Evolutionary conservation across 176 grass and related monocot genomes (phyloP), one percentile per base, ranked within the genome.

Genomic region (Thalia dealbata): DNA sequence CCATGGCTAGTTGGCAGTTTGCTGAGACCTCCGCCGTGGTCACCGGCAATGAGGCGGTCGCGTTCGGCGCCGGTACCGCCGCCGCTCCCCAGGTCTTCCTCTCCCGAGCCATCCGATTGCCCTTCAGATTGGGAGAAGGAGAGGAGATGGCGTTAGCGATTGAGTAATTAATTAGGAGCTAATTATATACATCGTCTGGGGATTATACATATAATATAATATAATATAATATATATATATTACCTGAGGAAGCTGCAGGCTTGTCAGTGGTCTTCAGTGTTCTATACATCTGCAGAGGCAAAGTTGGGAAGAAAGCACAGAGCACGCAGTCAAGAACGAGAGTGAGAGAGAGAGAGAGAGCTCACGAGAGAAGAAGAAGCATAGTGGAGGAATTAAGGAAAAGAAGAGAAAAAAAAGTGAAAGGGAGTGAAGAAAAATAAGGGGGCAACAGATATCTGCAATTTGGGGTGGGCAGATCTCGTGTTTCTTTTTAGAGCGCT

Each of bases 181-280:
- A 38, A 38, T 38, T 4, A 38, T 4, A 38, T 4, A 38, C n/a
- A n/a, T n/a, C n/a, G 32, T 38, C 3, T 4, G 32, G 32, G 32
- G 32, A 38, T 38, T 38, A n/a, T n/a, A n/a, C n/a, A n/a, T n/a
- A n/a, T n/a, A n/a, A n/a, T n/a, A n/a, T n/a, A n/a, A n/a, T n/a
- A n/a, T n/a, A n/a, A n/a, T n/a, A n/a, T n/a, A n/a, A n/a, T n/a
- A n/a, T n/a, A n/a, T n/a, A n/a, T n/a, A n/a, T n/a, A 81, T 86
- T 90, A 93, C 87, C 87, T 85, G 90, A 86, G 72, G 89, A 91
- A 19, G 80, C 79, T 2, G 85, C 79, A 81, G 95, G 90, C 82
- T 99, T 99, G 80, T 99, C 83, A 76, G 90, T 99, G 78, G 83
- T 89, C 89, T 96, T 96, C 66, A 96, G 82, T 78, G 93, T 96